Evolutionary conservation across 257 asterid genomes (phyloP), one percentile per base, ranked within the genome.

Genomic region (Solanum pimpinellifolium): DNA sequence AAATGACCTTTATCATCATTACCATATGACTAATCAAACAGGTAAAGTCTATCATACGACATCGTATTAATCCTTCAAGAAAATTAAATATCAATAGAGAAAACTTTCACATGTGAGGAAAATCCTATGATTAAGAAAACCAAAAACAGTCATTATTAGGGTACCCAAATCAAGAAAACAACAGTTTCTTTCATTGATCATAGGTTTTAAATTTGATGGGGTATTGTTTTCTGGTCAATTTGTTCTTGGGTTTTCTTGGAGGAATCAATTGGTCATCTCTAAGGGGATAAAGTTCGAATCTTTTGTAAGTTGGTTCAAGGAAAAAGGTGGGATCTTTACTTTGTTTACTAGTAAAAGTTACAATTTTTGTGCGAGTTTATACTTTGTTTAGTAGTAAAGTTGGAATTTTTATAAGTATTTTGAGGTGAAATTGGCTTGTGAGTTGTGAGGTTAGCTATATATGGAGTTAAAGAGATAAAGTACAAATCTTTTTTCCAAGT

Each of bases 351-450:
- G 62, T 77, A 44, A 77, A 42, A 44, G 39, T 44, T 14, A 16
- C 20, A 44, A 23, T 13, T 42, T 75, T 70, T 31, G 77, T 70
- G 77, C 77, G 15, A 31, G 31, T 65, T 65, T 65, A 65, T 65
- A 41, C 82, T 75, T 66, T 1, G 73, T 66, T 25, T 66, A 44
- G 27, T 72, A 7, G 83, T 77, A 41, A 41, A 75, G 65, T 56
- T 20, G 65, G 33, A 75, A 15, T 46, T 46, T 75, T 39, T 75
- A 11, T 20, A 21, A 0, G 25, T 88, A 88, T 89, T 92, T 82
- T 77, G 89, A 49, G n/a, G 83, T 56, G 75, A 83, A 91, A 87
- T 95, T 95, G 98, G 93, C 90, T 13, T 94, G 68, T 59, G 68
- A 59, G 68, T 59, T 59, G 99, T 92, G 90, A 89, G 85, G 91